phyloP scores from a whole-genome alignment of 768 basidiomycete species.

The Tubosaeta sp. region DNA sequence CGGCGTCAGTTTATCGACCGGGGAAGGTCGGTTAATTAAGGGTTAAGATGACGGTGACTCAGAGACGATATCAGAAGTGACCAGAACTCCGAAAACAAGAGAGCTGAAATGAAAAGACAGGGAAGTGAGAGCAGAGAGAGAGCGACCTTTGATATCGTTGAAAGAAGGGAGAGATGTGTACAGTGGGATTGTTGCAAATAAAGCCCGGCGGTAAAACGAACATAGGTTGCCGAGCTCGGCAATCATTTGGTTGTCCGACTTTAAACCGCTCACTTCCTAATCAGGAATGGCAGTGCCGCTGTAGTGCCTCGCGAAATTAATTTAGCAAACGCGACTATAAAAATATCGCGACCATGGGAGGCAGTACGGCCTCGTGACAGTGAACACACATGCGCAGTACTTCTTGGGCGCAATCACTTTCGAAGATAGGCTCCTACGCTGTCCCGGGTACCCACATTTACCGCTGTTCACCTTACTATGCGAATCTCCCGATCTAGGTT shows the following conservation, averaged over 20 bases:
- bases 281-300: constrained; percentile 19
- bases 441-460: background rate
- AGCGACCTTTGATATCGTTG: constrained; percentile 27
- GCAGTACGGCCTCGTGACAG: constrained; percentile 22
- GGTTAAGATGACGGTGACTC: constrained; percentile 26
- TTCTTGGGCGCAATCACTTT: constrained; percentile 19
- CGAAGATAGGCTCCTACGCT: background rate
- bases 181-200: constrained; percentile 39
- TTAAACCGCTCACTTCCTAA: constrained; percentile 31
- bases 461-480: too few relatives aligned
- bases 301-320: constrained; percentile 22
- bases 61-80: constrained; percentile 9
- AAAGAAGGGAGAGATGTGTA: constrained; percentile 25
- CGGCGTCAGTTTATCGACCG: constrained; percentile 40
- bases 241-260: constrained; percentile 35
- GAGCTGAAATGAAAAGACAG: background rate
- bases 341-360: constrained; percentile 14
- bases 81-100: background rate
- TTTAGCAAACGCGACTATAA: constrained; percentile 11
- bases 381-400: constrained; percentile 15
- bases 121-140: constrained; percentile 10
- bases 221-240: constrained; percentile 35
- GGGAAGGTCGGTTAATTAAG: constrained; percentile 39
- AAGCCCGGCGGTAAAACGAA: constrained; percentile 36
- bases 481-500: constrained; percentile 71